Percentiles rank a stretch among this genome's conserved stretches.
Conservation (phyloP, 1,284 basidiomycete genomes). For the Agroathelia rolfsii region DNA sequence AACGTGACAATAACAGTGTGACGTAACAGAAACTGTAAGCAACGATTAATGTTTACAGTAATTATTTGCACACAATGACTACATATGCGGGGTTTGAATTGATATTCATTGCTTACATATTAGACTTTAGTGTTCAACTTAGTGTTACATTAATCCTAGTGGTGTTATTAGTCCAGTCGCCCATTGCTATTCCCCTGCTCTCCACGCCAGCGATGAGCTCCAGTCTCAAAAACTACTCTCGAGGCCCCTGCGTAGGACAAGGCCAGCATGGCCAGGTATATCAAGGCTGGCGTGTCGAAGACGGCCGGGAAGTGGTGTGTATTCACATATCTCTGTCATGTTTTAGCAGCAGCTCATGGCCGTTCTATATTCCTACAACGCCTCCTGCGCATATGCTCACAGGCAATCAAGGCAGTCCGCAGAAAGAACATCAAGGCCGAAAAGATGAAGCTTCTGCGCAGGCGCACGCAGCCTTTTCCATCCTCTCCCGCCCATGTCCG, state of each 20-base stretch:
- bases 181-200: too few relatives aligned
- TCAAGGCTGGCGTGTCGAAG: conserved; percentile 43
- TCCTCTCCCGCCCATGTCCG: conserved; percentile 39
- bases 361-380: not conserved
- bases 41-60: too few relatives aligned
- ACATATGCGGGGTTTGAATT: too few relatives aligned
- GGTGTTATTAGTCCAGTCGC: too few relatives aligned
- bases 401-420: conserved; percentile 83
- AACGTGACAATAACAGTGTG: too few relatives aligned
- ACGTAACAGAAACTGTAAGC: too few relatives aligned
- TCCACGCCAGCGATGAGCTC: too few relatives aligned
- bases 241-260: conserved; percentile 59
- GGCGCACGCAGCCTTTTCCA: conserved; percentile 42
- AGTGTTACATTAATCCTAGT: too few relatives aligned
- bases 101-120: too few relatives aligned
- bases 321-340: conserved; percentile 6
- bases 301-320: conserved; percentile 30
- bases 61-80: too few relatives aligned
- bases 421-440: conserved; percentile 43
- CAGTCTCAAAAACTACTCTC: conserved; percentile 69
- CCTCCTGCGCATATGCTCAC: conserved; percentile 6
- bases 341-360: conserved; percentile 5
- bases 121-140: too few relatives aligned
- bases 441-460: conserved; percentile 54
- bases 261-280: conserved; percentile 81